Conservation (phyloP, 225 moss, liverwort and hornwort species). For the Thuidium tamariscinum region DNA sequence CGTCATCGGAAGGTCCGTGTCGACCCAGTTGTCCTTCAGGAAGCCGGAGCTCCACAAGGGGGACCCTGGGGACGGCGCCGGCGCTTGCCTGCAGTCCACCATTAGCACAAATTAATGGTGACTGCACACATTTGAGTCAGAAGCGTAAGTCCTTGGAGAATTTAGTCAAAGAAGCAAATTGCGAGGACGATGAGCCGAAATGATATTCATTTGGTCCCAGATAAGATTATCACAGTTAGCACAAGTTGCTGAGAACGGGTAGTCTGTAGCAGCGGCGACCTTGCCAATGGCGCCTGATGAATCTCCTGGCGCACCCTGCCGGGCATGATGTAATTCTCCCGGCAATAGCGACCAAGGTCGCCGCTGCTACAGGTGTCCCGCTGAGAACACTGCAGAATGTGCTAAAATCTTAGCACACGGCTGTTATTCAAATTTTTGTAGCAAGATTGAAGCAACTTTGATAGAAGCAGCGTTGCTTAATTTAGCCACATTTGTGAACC, state of each 20-base stretch:
- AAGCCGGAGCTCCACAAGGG: conserved; percentile 76
- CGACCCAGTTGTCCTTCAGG: conserved; percentile 90
- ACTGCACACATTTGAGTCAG: not conserved
- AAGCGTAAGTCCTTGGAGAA: not conserved
- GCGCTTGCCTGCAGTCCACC: not conserved
- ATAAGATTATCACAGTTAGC: not conserved
- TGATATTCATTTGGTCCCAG: not conserved
- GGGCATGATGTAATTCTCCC: no score
- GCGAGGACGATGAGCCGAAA: not conserved
- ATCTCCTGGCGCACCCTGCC: no score
- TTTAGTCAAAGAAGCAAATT: not conserved
- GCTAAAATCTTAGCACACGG: not conserved
- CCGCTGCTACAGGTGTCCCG: no score
- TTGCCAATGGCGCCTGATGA: no score
- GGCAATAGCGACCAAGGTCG: no score
- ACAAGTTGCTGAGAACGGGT: not conserved
- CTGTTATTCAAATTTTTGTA: not conserved
- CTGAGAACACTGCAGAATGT: no score
- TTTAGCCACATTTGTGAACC: no score
- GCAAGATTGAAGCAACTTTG: not conserved
- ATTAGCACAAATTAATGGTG: not conserved
- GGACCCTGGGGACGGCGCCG: conserved; percentile 65
- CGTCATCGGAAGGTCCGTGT: conserved; percentile 75
- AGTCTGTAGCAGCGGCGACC: no score
- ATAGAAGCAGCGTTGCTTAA: not conserved